Percentiles rank a stretch among this genome's conserved stretches.
Conservation (phyloP, 75 land plant species). For the Selaginella tamariscina region DNA sequence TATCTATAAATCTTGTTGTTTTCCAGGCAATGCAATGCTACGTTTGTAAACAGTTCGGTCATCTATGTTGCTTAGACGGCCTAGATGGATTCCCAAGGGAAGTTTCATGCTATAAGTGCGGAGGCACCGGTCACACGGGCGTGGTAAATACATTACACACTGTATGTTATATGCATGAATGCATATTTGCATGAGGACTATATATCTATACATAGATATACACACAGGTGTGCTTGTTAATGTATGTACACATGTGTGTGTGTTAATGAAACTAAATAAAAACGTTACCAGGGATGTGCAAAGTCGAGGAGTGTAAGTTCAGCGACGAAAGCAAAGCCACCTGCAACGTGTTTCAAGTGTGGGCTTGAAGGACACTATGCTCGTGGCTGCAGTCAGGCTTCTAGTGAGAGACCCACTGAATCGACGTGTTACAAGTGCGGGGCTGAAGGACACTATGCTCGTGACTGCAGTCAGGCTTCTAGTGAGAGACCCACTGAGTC, state of each 20-base stretch:
- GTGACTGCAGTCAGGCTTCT: constrained; percentile 45
- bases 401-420: too few species aligned
- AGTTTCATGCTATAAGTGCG: constrained; percentile 76
- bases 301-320: too few species aligned
- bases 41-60: constrained; percentile 63
- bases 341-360: constrained; percentile 72
- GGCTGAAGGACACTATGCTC: constrained; percentile 77
- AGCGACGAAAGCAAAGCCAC: too few species aligned
- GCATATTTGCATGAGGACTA: too few species aligned
- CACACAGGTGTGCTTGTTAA: too few species aligned
- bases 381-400: constrained; percentile 52
- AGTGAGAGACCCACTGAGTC: not conserved
- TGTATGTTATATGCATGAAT: too few species aligned
- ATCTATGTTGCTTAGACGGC: constrained; percentile 55
- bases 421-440: constrained; percentile 64
- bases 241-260: too few species aligned
- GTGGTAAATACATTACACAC: constrained; percentile 35
- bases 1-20: not conserved
- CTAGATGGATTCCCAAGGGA: constrained; percentile 30
- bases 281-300: too few species aligned
- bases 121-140: constrained; percentile 67
- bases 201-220: too few species aligned
- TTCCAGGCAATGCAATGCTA: constrained; percentile 71
- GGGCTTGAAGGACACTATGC: constrained; percentile 85
- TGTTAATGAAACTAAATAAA: too few species aligned